These are phyloP conservation scores for Exsudoporus frostii DNA, from an alignment of 768 basidiomycete species.

Conservation along the genomic window DNA sequence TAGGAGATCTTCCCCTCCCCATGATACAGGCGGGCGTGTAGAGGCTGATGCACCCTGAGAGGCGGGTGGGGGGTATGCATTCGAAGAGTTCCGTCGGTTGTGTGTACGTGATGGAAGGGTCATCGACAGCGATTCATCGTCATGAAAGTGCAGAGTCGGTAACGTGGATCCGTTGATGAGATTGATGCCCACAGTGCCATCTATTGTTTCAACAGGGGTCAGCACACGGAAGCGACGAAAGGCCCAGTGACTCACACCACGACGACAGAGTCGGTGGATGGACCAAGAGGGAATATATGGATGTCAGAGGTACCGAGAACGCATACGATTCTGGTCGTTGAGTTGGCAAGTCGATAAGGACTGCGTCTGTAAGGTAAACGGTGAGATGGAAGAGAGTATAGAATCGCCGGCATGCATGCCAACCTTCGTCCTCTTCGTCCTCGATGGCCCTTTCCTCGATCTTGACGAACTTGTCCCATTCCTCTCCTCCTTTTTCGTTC, in stretches of 20 bases:
- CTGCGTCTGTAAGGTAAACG: constrained; percentile 53
- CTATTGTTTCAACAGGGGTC: constrained; percentile 36
- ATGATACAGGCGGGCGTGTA: constrained; percentile 48
- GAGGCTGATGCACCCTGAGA: constrained; percentile 45
- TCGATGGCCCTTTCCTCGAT: constrained; percentile 63
- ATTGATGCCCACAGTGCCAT: constrained; percentile 87
- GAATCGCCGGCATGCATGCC: constrained; percentile 11
- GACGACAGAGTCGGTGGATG: constrained; percentile 81
- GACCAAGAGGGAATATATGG: constrained; percentile 85
- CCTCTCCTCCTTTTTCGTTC: constrained; percentile 74
- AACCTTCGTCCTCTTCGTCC: constrained; percentile 75
- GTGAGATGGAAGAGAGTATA: constrained; percentile 2
- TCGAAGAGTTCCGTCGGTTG: constrained; percentile 37
- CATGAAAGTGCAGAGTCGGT: constrained; percentile 92
- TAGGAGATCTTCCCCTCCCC: constrained; percentile 88
- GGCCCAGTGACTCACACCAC: constrained; percentile 57
- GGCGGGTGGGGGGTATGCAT: constrained; percentile 62
- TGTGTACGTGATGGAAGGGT: constrained; percentile 42
- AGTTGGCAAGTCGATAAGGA: constrained; percentile 80
- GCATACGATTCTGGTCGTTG: constrained; percentile 89
- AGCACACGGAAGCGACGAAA: neutral
- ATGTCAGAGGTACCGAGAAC: constrained; percentile 89
- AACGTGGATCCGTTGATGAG: constrained; percentile 82
- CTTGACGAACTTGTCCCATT: constrained; percentile 88
- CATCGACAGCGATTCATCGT: constrained; percentile 89